These are phyloP conservation scores for Trametes punicea DNA, from an alignment of 768 basidiomycete genomes.

Conservation along the genomic window DNA sequence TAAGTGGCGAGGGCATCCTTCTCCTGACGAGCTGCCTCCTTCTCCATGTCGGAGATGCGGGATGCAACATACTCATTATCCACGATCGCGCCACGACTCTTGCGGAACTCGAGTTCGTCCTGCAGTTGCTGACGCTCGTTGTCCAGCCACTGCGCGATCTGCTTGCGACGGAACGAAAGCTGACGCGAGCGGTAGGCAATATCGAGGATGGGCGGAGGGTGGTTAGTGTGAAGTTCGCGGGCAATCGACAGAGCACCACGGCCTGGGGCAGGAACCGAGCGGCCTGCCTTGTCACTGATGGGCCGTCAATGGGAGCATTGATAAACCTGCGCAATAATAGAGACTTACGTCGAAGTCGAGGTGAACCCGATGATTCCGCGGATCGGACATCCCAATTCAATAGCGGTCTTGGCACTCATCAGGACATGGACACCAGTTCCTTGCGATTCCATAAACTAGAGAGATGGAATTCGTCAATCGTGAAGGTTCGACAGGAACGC, in stretches of 20 bases:
- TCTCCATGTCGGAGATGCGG: slow-evolving; percentile 81
- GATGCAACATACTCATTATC: slow-evolving; percentile 71
- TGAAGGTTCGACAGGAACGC: not conserved
- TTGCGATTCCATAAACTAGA: slow-evolving; percentile 91
- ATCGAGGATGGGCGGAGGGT: slow-evolving; percentile 77
- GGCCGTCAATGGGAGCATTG: not conserved
- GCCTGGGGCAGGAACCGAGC: slow-evolving; percentile 96
- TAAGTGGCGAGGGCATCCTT: slow-evolving; percentile 90
- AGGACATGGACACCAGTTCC: slow-evolving; percentile 96
- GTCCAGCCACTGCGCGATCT: slow-evolving; percentile 91
- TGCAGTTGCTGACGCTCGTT: slow-evolving; percentile 86
- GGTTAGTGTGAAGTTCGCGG: slow-evolving; percentile 75
- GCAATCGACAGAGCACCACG: slow-evolving; percentile 89
- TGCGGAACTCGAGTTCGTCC: slow-evolving; percentile 67
- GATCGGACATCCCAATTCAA: slow-evolving; percentile 91
- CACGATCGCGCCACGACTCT: slow-evolving; percentile 45
- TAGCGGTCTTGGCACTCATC: slow-evolving; percentile 94
- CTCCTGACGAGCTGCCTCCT: slow-evolving; percentile 89
- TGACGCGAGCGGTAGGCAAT: slow-evolving; percentile 90
- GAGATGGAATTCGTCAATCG: not conserved
- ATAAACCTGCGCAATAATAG: not conserved
- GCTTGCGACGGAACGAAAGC: slow-evolving; percentile 90
- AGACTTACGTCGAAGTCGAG: slow-evolving; percentile 86
- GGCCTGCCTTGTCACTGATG: slow-evolving; percentile 92
- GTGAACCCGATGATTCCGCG: slow-evolving; percentile 94